These are phyloP conservation scores for Geotrichum europaeum DNA, from an alignment of 1,139 yeast species.

Conservation along the genomic window DNA sequence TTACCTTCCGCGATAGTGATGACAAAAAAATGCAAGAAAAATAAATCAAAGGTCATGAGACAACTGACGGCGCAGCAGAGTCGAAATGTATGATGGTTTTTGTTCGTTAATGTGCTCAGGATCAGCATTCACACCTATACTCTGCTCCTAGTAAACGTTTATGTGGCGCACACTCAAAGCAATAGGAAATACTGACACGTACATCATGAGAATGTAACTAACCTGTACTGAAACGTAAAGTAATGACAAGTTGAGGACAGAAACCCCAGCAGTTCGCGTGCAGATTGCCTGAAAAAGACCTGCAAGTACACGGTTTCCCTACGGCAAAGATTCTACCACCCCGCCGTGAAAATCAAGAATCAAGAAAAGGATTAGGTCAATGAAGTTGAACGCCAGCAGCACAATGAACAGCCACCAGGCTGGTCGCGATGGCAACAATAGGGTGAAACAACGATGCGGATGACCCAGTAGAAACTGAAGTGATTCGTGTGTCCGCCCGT, in stretches of 20 bases:
- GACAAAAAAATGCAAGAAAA: conserved; percentile 75
- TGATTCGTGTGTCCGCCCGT: conserved; percentile 51
- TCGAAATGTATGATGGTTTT: conserved; percentile 27
- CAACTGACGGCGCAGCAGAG: conserved; percentile 84
- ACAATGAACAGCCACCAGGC: conserved; percentile 90
- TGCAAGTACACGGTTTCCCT: conserved; percentile 66
- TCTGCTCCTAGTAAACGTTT: conserved; percentile 94
- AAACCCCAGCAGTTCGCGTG: conserved; percentile 89
- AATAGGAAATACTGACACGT: conserved; percentile 88
- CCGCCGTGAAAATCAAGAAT: conserved; percentile 60
- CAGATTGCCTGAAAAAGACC: conserved; percentile 88
- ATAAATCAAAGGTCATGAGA: conserved; percentile 94
- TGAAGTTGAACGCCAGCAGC: conserved; percentile 62
- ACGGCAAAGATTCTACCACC: conserved; percentile 43
- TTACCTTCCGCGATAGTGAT: conserved; percentile 80
- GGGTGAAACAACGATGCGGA: conserved; percentile 92
- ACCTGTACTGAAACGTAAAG: conserved; percentile 90
- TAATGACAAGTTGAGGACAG: conserved; percentile 59
- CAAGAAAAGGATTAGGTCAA: conserved; percentile 77
- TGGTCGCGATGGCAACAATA: conserved; percentile 83
- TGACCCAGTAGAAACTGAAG: conserved; percentile 84
- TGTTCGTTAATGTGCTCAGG: background rate
- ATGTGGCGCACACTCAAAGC: conserved; percentile 96
- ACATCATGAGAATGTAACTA: conserved; percentile 94
- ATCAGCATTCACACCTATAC: conserved; percentile 70